A percentile compares a stretch with the other conserved stretches of the same genome.
These are phyloP conservation scores for Ogataea allantospora DNA, from an alignment of 805 yeast species.

Conservation along the genomic window DNA sequence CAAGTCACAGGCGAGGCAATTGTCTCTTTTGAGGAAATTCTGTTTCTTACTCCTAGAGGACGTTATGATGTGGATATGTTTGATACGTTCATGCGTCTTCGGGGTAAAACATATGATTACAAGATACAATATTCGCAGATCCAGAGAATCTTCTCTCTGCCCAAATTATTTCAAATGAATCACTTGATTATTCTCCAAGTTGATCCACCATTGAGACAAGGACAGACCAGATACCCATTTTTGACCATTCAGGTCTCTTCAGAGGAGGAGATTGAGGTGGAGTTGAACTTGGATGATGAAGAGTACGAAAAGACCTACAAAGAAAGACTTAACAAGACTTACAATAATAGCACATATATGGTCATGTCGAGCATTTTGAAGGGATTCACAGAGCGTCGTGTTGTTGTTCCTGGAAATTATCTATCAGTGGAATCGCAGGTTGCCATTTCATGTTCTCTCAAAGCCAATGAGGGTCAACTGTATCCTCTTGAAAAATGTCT, in stretches of 20 bases:
- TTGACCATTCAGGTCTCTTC: constrained; percentile 83
- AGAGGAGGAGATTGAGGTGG: constrained; percentile 90
- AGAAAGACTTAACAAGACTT: constrained; percentile 65
- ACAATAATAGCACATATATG: constrained; percentile 77
- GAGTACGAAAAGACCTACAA: constrained; percentile 76
- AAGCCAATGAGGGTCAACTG: constrained; percentile 92
- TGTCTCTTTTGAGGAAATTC: constrained; percentile 85
- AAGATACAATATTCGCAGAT: constrained; percentile 88
- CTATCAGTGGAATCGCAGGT: constrained; percentile 74
- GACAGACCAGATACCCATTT: constrained; percentile 95
- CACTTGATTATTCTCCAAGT: constrained; percentile 85
- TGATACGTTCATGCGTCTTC: constrained; percentile 76
- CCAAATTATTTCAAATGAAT: constrained; percentile 91
- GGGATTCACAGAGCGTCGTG: constrained; percentile 85
- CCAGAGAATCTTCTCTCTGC: constrained; percentile 86
- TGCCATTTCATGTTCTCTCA: constrained; percentile 87
- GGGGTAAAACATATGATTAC: constrained; percentile 98
- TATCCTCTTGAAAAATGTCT: constrained; percentile 92
- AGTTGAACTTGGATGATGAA: constrained; percentile 77
- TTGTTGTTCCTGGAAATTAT: constrained; percentile 82
- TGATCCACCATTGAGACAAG: constrained; percentile 97
- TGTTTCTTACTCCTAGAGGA: constrained; percentile 96
- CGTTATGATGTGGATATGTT: constrained; percentile 97
- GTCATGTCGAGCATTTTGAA: constrained; percentile 86
- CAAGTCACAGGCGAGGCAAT: constrained; percentile 93